A percentile compares a stretch with the other conserved stretches of the same genome.
These are phyloP conservation scores for Sporothrix inflata DNA, from an alignment of 2,329 filamentous ascomycete genomes.

Conservation along the genomic window DNA sequence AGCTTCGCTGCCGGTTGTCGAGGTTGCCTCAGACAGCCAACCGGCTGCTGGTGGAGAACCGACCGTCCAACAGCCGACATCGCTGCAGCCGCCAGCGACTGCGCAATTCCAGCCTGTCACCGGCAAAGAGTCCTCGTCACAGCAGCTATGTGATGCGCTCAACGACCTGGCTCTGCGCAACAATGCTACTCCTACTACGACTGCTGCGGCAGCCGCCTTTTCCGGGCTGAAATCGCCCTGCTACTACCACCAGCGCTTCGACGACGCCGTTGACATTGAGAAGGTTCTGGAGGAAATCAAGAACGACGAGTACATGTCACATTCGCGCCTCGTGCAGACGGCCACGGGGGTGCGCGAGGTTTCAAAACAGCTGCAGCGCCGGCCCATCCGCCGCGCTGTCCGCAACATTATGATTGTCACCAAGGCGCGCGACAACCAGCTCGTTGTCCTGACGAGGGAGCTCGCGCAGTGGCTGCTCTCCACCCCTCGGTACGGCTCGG, in stretches of 20 bases:
- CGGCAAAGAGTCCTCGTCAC: conserved; percentile 47
- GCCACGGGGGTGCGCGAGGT: conserved; percentile 94
- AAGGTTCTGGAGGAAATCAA: conserved; percentile 94
- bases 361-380: conserved; percentile 88
- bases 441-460: conserved; percentile 87
- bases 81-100: conserved; percentile 7
- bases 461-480: conserved; percentile 84
- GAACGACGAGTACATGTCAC: conserved; percentile 85
- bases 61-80: background rate
- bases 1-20: conserved; percentile 36
- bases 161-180: conserved; percentile 53
- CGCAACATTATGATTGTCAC: conserved; percentile 98
- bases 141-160: conserved; percentile 66
- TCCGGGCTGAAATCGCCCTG: conserved; percentile 85
- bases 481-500: conserved; percentile 85
- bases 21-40: conserved; percentile 33
- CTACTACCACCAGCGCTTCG: conserved; percentile 97
- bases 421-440: conserved; percentile 91
- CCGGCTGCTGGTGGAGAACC: conserved; percentile 39
- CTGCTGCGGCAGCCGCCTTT: conserved; percentile 48
- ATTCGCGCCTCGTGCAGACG: conserved; percentile 92
- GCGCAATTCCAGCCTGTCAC: background rate
- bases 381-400: conserved; percentile 89
- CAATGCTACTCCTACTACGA: conserved; percentile 48
- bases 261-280: conserved; percentile 92